Base-by-base conservation (phyloP, 352 stramenopile genomes). In the Pythium sp. region DNA sequence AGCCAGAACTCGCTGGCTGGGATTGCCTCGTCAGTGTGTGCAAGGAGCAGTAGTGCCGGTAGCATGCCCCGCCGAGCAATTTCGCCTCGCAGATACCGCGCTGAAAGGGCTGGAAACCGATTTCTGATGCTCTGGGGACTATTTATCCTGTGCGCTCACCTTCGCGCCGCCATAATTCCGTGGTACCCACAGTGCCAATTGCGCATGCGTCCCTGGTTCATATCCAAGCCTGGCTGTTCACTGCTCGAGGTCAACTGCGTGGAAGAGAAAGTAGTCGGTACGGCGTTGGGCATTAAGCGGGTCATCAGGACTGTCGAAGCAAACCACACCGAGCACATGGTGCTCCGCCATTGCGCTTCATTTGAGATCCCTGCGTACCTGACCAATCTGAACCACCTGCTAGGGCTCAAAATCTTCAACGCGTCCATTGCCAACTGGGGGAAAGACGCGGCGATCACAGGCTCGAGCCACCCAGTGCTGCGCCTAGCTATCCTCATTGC, bases 91-190 rank as follows among this genome's bases (percentile, higher is more conserved):
- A 51, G 49, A 18, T 5, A 20, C 9, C 32, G 55, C 14, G 11
- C 72, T 55, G 26, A 79, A 64, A 41, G 14, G 54, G 8, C 53
- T 74, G 62, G 70, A 58, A 12, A 43, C 30, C 20, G 34, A 11
- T 9, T 81, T 72, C 69, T 81, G 64, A 26, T 66, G n/a, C 22
- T 58, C 20, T 81, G 75, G 72, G 70, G 70, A 7, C 12, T 64
- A 4, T 20, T 66, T 12, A 62, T 81, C 8, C 62, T 79, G 4
- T 43, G 68, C 36, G 54, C 74, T 2, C 72, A 79, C 22, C 41
- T 76, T 0, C 58, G 67, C 24, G 75, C 70, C 4, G 59, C 72
- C 65, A 54, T 32, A 0, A 74, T 70, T n/a, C 59, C 68, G 15
- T 43, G 43, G 18, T 38, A 74, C 8, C 59, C 72, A 11, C 75